Base-by-base conservation (phyloP, 805 yeast species). In the Millerozyma miso region DNA sequence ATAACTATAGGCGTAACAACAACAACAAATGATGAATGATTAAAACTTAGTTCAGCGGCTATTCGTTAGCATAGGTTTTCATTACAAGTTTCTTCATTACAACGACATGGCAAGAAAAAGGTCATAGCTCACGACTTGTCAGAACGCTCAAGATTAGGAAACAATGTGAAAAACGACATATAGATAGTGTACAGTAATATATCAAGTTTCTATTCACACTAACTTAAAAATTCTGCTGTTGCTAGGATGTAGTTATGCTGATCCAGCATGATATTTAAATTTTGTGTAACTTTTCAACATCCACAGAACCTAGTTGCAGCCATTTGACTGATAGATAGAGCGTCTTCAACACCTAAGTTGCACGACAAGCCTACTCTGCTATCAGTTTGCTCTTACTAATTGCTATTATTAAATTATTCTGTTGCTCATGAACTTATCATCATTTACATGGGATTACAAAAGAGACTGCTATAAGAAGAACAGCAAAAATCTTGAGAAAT, bases 1-100 rank as follows among this genome's bases (percentile, higher is more conserved):
- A 45, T 40, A 42, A 37, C 33, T 42, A 41, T 31, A 46, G 47
- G 39, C 46, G 53, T 43, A 19, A 42, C 35, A 41, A 49, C 41
- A 42, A 44, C 33, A 41, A 38, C 4, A 23, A 33, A 35, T 32
- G 17, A 23, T 23, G 10, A 10, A 23, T 23, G 29, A 23, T 23
- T 10, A 23, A 6, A 7, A 23, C 29, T 23, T 6, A 23, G 29
- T 6, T 23, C 6, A 10, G 10, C 29, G 29, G 10, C 29, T 23
- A 7, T 23, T 23, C 29, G 29, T 23, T 23, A 23, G 10, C 29
- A 23, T 23, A 10, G 10, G 29, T 23, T 23, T 23, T 23, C 29
- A 23, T 23, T 23, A 10, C 29, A 23, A 23, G 29, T 10, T 23
- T 10, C 29, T 23, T 23, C 10, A 23, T 23, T 10, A 23, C 6